A percentile compares a stretch with the other conserved stretches of the same genome.
phyloP scores from a whole-genome alignment of 2,329 filamentous ascomycete species.

The Cadophora malorum region DNA sequence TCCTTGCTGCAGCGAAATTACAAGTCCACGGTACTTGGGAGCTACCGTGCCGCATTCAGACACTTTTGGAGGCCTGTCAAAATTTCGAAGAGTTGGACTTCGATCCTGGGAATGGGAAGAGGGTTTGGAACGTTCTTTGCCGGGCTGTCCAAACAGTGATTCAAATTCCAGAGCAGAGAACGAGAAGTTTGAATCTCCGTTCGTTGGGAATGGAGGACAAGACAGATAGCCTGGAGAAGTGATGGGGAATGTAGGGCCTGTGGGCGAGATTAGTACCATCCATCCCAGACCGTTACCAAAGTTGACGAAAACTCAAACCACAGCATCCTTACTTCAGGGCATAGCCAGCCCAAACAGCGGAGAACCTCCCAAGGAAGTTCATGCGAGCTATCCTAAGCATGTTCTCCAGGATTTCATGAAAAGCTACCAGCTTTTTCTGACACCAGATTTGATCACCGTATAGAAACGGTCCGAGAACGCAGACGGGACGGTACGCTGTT shows the following conservation, averaged over 20 bases:
- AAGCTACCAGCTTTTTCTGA: neutral
- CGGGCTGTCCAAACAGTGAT: neutral
- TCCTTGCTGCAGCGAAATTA: neutral
- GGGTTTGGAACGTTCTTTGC: no score
- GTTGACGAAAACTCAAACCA: constrained; percentile 14
- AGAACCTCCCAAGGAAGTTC: neutral
- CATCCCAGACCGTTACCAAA: constrained; percentile 15
- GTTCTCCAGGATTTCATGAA: neutral
- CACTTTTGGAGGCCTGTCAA: neutral
- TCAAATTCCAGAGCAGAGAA: neutral
- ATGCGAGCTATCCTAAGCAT: neutral
- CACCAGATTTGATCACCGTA: neutral
- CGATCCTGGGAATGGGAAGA: neutral
- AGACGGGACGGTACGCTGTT: constrained; percentile 3
- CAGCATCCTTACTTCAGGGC: neutral
- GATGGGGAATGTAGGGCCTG: constrained; percentile 1
- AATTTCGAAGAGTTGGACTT: neutral
- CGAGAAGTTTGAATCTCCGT: neutral
- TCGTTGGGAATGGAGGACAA: no score
- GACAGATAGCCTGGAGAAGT: neutral
- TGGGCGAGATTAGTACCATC: constrained; percentile 3
- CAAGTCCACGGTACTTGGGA: neutral
- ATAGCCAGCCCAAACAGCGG: neutral
- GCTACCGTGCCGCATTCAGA: neutral
- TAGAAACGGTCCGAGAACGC: constrained; percentile 9